A percentile compares a stretch with the other conserved stretches of the same genome.
Conservation (phyloP, 257 asterid genomes). For the Agastache rugosa region DNA sequence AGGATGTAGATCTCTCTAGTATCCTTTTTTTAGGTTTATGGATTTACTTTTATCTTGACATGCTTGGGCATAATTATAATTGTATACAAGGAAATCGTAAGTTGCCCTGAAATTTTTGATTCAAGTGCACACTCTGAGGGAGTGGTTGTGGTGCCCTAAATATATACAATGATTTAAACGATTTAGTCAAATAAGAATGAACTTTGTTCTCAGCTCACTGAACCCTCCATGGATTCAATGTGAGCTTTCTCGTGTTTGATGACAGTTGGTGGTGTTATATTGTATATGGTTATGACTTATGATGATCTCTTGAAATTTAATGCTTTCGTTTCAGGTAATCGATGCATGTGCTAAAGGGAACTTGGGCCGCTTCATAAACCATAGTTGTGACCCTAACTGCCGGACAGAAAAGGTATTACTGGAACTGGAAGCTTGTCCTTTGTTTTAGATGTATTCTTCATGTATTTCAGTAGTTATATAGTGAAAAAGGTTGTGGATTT, state of each 20-base stretch:
- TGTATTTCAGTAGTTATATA: constrained; percentile 19
- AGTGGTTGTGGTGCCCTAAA: constrained; percentile 7
- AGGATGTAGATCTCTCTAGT: constrained; percentile 24
- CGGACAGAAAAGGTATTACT: constrained; percentile 84
- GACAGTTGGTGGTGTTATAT: constrained; percentile 13
- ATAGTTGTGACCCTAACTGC: constrained; percentile 96
- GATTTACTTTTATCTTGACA: constrained; percentile 13
- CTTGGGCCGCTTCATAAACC: constrained; percentile 90
- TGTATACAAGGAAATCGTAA: constrained; percentile 17
- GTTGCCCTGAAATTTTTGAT: constrained; percentile 5
- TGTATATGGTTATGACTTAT: constrained; percentile 25
- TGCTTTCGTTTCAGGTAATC: constrained; percentile 64
- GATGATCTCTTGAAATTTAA: constrained; percentile 28
- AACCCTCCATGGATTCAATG: constrained; percentile 15
- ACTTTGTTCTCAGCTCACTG: constrained; percentile 26
- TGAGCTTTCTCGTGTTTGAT: constrained; percentile 28
- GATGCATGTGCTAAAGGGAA: constrained; percentile 97
- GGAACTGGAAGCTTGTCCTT: constrained; percentile 34
- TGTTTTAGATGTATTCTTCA: constrained; percentile 12
- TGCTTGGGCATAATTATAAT: constrained; percentile 13
- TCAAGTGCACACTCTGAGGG: constrained; percentile 24
- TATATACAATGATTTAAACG: not conserved
- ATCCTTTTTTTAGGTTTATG: constrained; percentile 18
- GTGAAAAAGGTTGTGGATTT: constrained; percentile 23
- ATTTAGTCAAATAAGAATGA: constrained; percentile 20